Evolutionary conservation across 1,139 yeast species (phyloP).

Genomic region (Insectozyma bohioensis): DNA sequence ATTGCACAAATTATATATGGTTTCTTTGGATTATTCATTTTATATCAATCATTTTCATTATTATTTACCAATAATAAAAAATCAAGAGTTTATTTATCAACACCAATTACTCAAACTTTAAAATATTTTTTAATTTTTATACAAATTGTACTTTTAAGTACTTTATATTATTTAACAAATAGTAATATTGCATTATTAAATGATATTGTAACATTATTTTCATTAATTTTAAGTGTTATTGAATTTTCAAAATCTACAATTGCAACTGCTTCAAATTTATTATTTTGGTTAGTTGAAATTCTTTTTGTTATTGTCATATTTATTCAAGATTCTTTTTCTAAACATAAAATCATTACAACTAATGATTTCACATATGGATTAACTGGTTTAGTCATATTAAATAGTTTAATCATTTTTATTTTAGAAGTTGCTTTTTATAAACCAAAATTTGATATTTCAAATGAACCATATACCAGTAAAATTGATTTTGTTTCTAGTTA

Average conservation of each 20-base stretch:
- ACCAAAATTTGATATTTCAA: slow-evolving; percentile 45
- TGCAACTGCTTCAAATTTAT: slow-evolving; percentile 27
- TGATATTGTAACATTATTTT: slow-evolving; percentile 11
- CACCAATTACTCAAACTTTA: slow-evolving; percentile 11
- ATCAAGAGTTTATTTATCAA: slow-evolving; percentile 4
- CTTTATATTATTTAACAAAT: slow-evolving; percentile 2
- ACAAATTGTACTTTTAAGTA: slow-evolving; percentile 5
- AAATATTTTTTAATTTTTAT: slow-evolving; percentile 9
- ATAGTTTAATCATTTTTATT: slow-evolving; percentile 31
- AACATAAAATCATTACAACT: slow-evolving; percentile 26
- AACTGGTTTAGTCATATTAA: slow-evolving; percentile 21
- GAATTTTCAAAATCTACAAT: slow-evolving; percentile 31
- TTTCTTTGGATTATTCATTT: slow-evolving; percentile 15
- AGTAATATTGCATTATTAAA: slow-evolving; percentile 1
- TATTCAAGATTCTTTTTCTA: slow-evolving; percentile 30
- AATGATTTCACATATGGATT: slow-evolving; percentile 16
- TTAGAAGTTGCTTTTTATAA: slow-evolving; percentile 38
- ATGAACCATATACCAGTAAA: slow-evolving; percentile 25
- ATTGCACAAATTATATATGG: slow-evolving; percentile 15
- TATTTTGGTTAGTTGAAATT: slow-evolving; percentile 28
- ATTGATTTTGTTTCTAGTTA: slow-evolving; percentile 19
- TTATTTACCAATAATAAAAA: slow-evolving; percentile 3
- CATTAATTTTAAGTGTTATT: slow-evolving; percentile 30
- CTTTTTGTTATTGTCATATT: slow-evolving; percentile 20
- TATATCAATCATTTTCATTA: slow-evolving; percentile 20